Conservation (phyloP, 2,329 filamentous ascomycete genomes). For the Paecilomyces variotii region DNA sequence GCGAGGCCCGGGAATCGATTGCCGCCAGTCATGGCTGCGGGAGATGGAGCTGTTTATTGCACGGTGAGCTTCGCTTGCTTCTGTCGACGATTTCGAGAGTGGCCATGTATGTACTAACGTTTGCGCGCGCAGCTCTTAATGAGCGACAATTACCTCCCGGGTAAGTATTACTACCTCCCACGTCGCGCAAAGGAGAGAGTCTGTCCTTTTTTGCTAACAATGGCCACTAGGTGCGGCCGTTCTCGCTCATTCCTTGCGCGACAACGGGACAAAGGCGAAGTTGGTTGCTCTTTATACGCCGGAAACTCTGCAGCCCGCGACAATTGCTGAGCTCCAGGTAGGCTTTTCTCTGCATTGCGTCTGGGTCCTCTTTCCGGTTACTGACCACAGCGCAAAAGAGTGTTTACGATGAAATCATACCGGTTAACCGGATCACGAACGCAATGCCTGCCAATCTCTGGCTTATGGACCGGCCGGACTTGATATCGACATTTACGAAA, state of each 20-base stretch:
- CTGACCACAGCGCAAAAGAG: slow-evolving; percentile 43
- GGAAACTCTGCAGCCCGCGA: slow-evolving; percentile 67
- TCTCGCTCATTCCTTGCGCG: slow-evolving; percentile 85
- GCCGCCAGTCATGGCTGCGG: slow-evolving; percentile 28
- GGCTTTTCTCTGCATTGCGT: slow-evolving; percentile 2
- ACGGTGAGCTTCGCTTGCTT: slow-evolving; percentile 42
- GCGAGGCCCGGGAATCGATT: slow-evolving; percentile 11
- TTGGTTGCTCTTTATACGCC: slow-evolving; percentile 76
- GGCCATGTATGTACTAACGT: slow-evolving; percentile 14
- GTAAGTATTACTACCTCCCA: slow-evolving; percentile 41
- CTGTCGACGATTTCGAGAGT: not conserved
- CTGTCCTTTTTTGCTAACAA: slow-evolving; percentile 8
- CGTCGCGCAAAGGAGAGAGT: slow-evolving; percentile 1
- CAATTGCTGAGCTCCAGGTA: slow-evolving; percentile 71
- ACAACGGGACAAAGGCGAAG: slow-evolving; percentile 79
- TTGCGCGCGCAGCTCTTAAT: slow-evolving; percentile 64
- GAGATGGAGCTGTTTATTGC: slow-evolving; percentile 55
- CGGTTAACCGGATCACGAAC: slow-evolving; percentile 73
- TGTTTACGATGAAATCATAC: slow-evolving; percentile 81
- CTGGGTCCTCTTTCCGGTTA: slow-evolving; percentile 2
- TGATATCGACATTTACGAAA: slow-evolving; percentile 93
- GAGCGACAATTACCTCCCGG: slow-evolving; percentile 87
- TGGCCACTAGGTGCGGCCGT: slow-evolving; percentile 68
- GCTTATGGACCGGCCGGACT: slow-evolving; percentile 84
- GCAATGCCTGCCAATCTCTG: slow-evolving; percentile 71